Percentiles rank a stretch among this genome's conserved stretches.
phyloP scores from a whole-genome alignment of 306 rosid species.

The Canavalia gladiata region DNA sequence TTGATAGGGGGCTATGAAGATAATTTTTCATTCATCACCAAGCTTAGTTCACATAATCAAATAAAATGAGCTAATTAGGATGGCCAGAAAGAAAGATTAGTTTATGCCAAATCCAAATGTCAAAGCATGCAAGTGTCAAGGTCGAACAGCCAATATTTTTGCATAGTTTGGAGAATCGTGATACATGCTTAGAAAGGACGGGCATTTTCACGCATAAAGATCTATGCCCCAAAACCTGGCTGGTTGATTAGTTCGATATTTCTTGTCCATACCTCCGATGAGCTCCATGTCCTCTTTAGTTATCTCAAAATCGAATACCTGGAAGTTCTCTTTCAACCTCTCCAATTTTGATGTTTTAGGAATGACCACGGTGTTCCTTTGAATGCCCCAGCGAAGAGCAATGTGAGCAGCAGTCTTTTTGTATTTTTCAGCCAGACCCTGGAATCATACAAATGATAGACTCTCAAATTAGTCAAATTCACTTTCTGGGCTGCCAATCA shows the following conservation, averaged over 20 bases:
- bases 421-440: conserved; percentile 83
- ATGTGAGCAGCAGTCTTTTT: conserved; percentile 75
- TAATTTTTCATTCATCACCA: conserved; percentile 23
- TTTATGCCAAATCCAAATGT: not conserved
- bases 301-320: conserved; percentile 75
- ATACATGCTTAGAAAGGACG: conserved; percentile 20
- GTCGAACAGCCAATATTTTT: conserved; percentile 13
- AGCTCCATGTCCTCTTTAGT: conserved; percentile 74
- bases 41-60: conserved; percentile 34
- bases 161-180: not conserved
- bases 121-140: conserved; percentile 33
- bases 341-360: conserved; percentile 84
- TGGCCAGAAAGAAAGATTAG: conserved; percentile 7
- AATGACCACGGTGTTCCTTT: conserved; percentile 75
- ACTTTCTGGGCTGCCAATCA: not conserved
- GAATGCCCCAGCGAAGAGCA: conserved; percentile 86
- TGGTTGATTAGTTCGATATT: conserved; percentile 75
- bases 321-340: conserved; percentile 83
- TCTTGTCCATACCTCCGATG: conserved; percentile 67
- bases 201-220: conserved; percentile 66
- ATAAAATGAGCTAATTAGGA: conserved; percentile 5
- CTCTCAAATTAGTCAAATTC: conserved; percentile 26
- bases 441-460: conserved; percentile 36
- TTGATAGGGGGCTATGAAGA: not conserved
- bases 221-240: conserved; percentile 88